These are phyloP conservation scores for Camelina neglecta DNA, from an alignment of 345 rosid species.

Conservation along the genomic window DNA sequence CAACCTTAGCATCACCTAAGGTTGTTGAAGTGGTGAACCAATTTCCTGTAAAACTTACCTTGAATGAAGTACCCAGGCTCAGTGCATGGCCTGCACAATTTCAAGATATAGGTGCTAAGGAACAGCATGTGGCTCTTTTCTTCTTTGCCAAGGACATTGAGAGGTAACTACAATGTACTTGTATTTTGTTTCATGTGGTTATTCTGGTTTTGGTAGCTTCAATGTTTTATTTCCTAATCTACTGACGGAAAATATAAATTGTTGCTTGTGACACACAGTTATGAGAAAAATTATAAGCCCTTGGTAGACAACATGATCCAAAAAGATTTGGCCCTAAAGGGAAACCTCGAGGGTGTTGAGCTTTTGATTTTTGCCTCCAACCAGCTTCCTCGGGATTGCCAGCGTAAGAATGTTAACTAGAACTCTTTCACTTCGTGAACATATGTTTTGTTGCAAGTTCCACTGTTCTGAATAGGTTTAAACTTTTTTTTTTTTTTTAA, in stretches of 20 bases:
- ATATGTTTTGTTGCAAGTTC: constrained; percentile 19
- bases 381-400: constrained; percentile 81
- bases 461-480: constrained; percentile 5
- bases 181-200: constrained; percentile 1
- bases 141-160: constrained; percentile 89
- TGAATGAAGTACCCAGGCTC: constrained; percentile 83
- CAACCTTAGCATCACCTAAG: constrained; percentile 69
- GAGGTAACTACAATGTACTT: constrained; percentile 54
- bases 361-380: constrained; percentile 84
- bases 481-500: not conserved
- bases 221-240: constrained; percentile 16
- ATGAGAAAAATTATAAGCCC: constrained; percentile 72
- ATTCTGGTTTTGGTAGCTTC: constrained; percentile 21
- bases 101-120: constrained; percentile 66
- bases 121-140: constrained; percentile 90
- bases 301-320: constrained; percentile 80
- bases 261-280: constrained; percentile 59
- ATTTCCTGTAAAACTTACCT: constrained; percentile 58
- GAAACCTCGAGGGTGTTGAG: constrained; percentile 71
- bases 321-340: constrained; percentile 86
- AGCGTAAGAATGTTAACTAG: constrained; percentile 64
- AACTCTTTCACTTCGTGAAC: constrained; percentile 24
- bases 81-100: constrained; percentile 90
- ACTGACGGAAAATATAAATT: constrained; percentile 17
- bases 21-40: constrained; percentile 67